Evolutionary conservation across 306 rosid genomes (phyloP).

Genomic region (Prunus armeniaca): DNA sequence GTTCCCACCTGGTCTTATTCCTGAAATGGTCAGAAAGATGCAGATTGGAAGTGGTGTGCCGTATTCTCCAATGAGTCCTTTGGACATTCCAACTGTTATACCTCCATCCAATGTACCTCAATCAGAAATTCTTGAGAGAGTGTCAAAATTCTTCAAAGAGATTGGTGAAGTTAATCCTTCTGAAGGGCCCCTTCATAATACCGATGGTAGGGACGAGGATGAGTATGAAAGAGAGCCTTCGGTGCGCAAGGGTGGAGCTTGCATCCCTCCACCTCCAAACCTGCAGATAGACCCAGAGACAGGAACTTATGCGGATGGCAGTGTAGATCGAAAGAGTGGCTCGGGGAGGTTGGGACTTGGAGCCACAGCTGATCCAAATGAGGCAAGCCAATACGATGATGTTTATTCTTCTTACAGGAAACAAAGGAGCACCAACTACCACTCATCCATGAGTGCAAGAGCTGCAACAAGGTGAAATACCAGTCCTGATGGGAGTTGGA

Average conservation of each 20-base stretch:
- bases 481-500: background rate
- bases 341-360: slow-evolving; percentile 89
- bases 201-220: slow-evolving; percentile 69
- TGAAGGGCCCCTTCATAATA: slow-evolving; percentile 69
- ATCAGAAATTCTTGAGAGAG: slow-evolving; percentile 79
- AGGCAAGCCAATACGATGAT: slow-evolving; percentile 90
- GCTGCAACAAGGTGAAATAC: slow-evolving; percentile 54
- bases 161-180: slow-evolving; percentile 96
- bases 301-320: slow-evolving; percentile 78
- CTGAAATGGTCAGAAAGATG: slow-evolving; percentile 98
- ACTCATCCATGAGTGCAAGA: slow-evolving; percentile 89
- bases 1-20: slow-evolving; percentile 97
- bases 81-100: slow-evolving; percentile 74
- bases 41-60: slow-evolving; percentile 98
- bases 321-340: slow-evolving; percentile 65
- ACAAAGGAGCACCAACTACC: slow-evolving; percentile 93
- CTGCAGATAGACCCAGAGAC: slow-evolving; percentile 95
- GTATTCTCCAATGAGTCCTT: slow-evolving; percentile 78
- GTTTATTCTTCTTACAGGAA: slow-evolving; percentile 95
- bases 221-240: slow-evolving; percentile 62
- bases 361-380: slow-evolving; percentile 80
- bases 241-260: slow-evolving; percentile 86
- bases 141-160: slow-evolving; percentile 85
- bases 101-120: slow-evolving; percentile 59
- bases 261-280: slow-evolving; percentile 91